These are phyloP conservation scores for Cyclanthera cordifolia DNA, from an alignment of 306 rosid species.

Conservation along the genomic window DNA sequence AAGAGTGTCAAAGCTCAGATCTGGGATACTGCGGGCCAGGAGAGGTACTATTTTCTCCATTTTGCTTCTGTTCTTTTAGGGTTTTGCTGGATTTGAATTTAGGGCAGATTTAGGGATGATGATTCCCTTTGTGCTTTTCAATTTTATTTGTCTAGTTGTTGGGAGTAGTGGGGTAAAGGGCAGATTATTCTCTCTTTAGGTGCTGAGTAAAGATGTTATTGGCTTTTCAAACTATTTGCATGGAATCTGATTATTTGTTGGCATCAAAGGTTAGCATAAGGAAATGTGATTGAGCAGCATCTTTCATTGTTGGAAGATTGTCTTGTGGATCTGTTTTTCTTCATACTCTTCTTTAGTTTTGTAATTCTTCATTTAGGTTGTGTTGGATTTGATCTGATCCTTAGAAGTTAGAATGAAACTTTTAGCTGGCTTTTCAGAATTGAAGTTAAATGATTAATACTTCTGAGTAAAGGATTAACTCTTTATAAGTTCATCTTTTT, in stretches of 20 bases:
- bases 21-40: constrained; percentile 99
- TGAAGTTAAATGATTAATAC: too few species aligned
- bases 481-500: not conserved
- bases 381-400: not conserved
- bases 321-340: not conserved
- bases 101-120: not conserved
- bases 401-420: not conserved
- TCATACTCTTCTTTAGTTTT: not conserved
- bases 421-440: not conserved
- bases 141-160: not conserved
- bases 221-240: not conserved
- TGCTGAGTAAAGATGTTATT: not conserved
- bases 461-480: not conserved
- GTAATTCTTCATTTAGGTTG: not conserved
- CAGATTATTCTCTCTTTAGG: not conserved
- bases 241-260: not conserved
- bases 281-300: not conserved
- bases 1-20: constrained; percentile 99
- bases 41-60: constrained; percentile 40
- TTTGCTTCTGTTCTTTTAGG: not conserved
- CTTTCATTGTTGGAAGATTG: not conserved
- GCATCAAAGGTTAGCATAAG: not conserved
- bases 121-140: not conserved
- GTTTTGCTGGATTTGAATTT: constrained; percentile 1
- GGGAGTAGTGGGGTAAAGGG: not conserved